Evolutionary conservation across 2,329 filamentous ascomycete species (phyloP), one percentile per base, ranked within the genome.

Genomic region (Bertia moriformis): DNA sequence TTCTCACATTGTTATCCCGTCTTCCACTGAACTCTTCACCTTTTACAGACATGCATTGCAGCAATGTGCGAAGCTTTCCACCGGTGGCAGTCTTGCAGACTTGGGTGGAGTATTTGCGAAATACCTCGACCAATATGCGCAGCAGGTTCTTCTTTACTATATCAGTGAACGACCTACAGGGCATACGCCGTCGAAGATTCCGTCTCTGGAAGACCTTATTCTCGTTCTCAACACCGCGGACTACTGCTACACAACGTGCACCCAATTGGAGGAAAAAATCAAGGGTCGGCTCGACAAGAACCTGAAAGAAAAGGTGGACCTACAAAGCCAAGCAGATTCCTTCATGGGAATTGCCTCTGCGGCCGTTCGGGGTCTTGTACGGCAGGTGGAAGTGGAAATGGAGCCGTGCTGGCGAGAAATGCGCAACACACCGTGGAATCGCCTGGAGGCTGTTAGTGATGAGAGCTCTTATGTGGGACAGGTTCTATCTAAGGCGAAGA

Each of bases 1-100:
- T 32, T 69, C 83, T 0, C 85, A 93, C 54, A 78, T 85, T 35
- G 89, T 98, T 41, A 89, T 95, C 42, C 70, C 82, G 2, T 96
- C 91, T 0, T 93, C 91, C 3, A 95, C 93, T 36, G 91, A 98
- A 54, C 72, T 98, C 0, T 98, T 98, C 60, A 86, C 94, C 51
- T 94, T 95, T 54, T 98, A 98, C 61, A 86, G 93, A 44, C 73
- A 89, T 42, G 89, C 86, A 0, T 63, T 98, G 24, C 86, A 87
- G 3, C 91, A 98, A 60, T 98, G 91, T 58, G 87, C 91, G 3
- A 96, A 95, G 57, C 69, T 98, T 1, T 96, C 91, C 0, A 95
- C 89, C 0, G 83, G 87, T n/a, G 78, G 82, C 40, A 77, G 86
- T 30, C 63, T 98, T 32, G 67, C 93, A 10, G 89, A 98, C 46